phyloP scores from a whole-genome alignment of 805 yeast genomes.

The Cyberlindnera japonica region DNA sequence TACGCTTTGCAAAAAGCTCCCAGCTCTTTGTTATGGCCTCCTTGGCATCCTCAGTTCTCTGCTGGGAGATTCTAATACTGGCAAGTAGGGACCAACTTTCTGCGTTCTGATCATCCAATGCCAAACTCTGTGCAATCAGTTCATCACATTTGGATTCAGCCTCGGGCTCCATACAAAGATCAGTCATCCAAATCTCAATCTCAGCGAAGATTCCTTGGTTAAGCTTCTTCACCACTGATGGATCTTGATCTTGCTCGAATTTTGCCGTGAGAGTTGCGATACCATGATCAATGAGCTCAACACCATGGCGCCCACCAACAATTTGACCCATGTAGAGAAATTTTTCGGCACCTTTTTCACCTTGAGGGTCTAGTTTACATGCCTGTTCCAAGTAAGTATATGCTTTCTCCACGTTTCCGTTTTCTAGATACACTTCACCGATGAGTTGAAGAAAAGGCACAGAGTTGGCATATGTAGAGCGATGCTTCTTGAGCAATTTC shows the following conservation, averaged over 20 bases:
- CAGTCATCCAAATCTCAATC: constrained; percentile 98
- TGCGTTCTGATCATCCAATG: constrained; percentile 52
- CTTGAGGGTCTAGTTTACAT: constrained; percentile 67
- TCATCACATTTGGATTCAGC: constrained; percentile 82
- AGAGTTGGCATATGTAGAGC: constrained; percentile 33
- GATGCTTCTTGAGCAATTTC: constrained; percentile 32
- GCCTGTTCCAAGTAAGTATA: constrained; percentile 56
- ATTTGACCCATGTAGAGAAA: constrained; percentile 90
- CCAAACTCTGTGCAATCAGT: constrained; percentile 60
- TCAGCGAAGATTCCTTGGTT: constrained; percentile 77
- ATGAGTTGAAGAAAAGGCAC: constrained; percentile 49
- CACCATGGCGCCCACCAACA: constrained; percentile 76
- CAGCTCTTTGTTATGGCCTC: constrained; percentile 67
- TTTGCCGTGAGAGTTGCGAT: constrained; percentile 46
- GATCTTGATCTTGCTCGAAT: constrained; percentile 28
- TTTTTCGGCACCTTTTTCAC: constrained; percentile 67
- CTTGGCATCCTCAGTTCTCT: constrained; percentile 65
- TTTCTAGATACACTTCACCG: constrained; percentile 79
- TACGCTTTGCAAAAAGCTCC: constrained; percentile 57
- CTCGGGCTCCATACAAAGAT: constrained; percentile 86
- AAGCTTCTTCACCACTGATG: constrained; percentile 50
- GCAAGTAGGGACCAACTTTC: constrained; percentile 82
- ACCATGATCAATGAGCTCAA: constrained; percentile 60
- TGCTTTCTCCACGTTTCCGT: constrained; percentile 76
- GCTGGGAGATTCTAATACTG: constrained; percentile 87